Evolutionary conservation across 352 stramenopile species (phyloP).

Genomic region (Globisporangium barbulae): DNA sequence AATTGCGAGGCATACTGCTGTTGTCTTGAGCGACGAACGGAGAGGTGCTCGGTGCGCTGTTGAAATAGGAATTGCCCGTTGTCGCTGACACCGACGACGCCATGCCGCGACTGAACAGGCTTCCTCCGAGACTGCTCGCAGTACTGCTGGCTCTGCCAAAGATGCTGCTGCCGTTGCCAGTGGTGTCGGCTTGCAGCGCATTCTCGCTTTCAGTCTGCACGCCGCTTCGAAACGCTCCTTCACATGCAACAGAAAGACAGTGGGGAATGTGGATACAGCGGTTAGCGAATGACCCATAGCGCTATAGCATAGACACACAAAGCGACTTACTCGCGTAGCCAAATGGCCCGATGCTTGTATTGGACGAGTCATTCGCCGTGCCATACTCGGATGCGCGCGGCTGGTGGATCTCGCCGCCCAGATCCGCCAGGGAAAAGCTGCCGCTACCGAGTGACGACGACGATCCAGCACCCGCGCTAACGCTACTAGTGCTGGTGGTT

Average conservation of each 20-base stretch:
- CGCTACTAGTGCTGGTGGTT: conserved; percentile 1
- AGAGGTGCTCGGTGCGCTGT: background rate
- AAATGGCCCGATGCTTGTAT: conserved; percentile 26
- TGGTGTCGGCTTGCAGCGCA: background rate
- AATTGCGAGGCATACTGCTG: conserved; percentile 8
- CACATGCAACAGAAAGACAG: background rate
- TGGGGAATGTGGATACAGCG: background rate
- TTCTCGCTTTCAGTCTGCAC: conserved; percentile 6
- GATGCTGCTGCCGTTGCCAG: background rate
- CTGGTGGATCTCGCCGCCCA: conserved; percentile 54
- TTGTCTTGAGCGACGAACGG: conserved; percentile 14
- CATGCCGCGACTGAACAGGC: conserved; percentile 26
- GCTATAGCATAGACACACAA: background rate
- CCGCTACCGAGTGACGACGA: conserved; percentile 16
- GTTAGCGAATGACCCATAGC: background rate
- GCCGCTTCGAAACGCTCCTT: conserved; percentile 14
- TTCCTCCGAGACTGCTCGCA: conserved; percentile 4
- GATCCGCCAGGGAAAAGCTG: conserved; percentile 52
- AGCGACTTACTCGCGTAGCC: conserved; percentile 31
- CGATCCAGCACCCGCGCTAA: background rate
- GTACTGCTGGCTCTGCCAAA: conserved; percentile 8
- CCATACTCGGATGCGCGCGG: conserved; percentile 22
- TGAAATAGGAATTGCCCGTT: conserved; percentile 7
- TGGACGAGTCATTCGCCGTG: conserved; percentile 5
- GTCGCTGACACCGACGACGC: background rate